Evolutionary conservation across 768 basidiomycete species (phyloP), one percentile per base, ranked within the genome.

Genomic region (Amanita pseudoporphyria): DNA sequence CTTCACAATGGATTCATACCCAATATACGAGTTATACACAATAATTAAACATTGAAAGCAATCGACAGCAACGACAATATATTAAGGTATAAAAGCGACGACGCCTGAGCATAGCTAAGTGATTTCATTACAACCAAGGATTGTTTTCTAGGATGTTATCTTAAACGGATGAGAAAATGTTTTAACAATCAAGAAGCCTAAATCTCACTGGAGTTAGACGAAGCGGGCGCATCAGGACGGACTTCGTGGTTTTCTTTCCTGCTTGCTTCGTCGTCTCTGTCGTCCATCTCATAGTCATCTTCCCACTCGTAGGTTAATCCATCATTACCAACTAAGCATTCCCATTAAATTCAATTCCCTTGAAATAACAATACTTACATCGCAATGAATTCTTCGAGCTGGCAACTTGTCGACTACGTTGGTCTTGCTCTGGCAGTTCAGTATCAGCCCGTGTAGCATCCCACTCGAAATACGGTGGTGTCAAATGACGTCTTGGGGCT

Each of bases 231-330:
- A 4, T 28, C 26, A 28, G n/a, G n/a, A n/a, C n/a, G n/a, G n/a
- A n/a, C n/a, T n/a, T 43, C 24, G n/a, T 18, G 13, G 14, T 26
- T 28, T 26, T 26, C 19, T 19, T 18, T 46, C 4, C 3, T 38
- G 6, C 19, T 26, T 62, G 62, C 57, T 43, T 66, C 67, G 51
- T 42, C 45, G 42, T 30, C 26, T 19, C 39, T 38, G 9, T 56
- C 56, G 9, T 58, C 54, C 51, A 54, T 54, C 32, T 56, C 63
- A 36, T 63, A 64, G n/a, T 30, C 44, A 13, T 60, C 59, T 53
- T 64, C 62, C 62, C 63, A 62, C 14, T 53, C 28, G 22, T 24
- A 30, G 1, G 32, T 16, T 26, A 21, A 3, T 26, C 37, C 45
- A 31, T 46, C 30, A 22, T 36, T 21, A 19, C 10, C 21, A n/a